Conservation (phyloP, 768 basidiomycete species). For the Termitomyces sp. region DNA sequence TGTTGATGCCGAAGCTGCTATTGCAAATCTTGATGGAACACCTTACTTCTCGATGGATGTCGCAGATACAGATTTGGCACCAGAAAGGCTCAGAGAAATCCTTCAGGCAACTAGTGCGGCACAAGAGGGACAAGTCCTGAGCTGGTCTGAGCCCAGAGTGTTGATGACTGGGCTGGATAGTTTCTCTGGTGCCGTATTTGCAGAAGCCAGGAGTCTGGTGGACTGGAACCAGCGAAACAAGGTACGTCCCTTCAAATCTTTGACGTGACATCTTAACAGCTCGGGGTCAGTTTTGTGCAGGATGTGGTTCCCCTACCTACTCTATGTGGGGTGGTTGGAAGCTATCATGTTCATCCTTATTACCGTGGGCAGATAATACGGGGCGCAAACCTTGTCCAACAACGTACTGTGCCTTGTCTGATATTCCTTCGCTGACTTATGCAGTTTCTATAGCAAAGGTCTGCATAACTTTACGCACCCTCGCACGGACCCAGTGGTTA, state of each 20-base stretch:
- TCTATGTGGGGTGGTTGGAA: slow-evolving; percentile 98
- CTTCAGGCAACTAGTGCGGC: slow-evolving; percentile 37
- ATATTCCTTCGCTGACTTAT: neutral
- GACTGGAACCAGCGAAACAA: slow-evolving; percentile 95
- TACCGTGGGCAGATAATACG: slow-evolving; percentile 71
- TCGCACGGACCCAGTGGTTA: slow-evolving; percentile 85
- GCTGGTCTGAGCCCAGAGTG: slow-evolving; percentile 66
- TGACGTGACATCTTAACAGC: neutral
- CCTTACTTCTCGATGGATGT: slow-evolving; percentile 87
- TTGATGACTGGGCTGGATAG: slow-evolving; percentile 53
- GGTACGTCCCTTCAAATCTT: slow-evolving; percentile 33
- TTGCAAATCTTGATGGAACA: slow-evolving; percentile 68
- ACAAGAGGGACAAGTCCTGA: slow-evolving; percentile 36
- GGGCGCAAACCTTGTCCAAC: slow-evolving; percentile 69
- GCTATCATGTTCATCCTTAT: slow-evolving; percentile 67
- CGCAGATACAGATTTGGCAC: slow-evolving; percentile 38
- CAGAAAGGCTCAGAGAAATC: slow-evolving; percentile 30
- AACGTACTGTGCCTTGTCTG: slow-evolving; percentile 35
- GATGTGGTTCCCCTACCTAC: slow-evolving; percentile 77
- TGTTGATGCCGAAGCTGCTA: slow-evolving; percentile 47
- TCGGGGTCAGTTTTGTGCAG: slow-evolving; percentile 72
- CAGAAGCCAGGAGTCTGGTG: slow-evolving; percentile 72
- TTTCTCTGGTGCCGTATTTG: slow-evolving; percentile 74
- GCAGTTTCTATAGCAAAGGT: slow-evolving; percentile 53
- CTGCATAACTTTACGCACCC: slow-evolving; percentile 85